A percentile compares a stretch with the other conserved stretches of the same genome.
phyloP scores from a whole-genome alignment of 768 basidiomycete genomes.

The Pleurotus sapidus region DNA sequence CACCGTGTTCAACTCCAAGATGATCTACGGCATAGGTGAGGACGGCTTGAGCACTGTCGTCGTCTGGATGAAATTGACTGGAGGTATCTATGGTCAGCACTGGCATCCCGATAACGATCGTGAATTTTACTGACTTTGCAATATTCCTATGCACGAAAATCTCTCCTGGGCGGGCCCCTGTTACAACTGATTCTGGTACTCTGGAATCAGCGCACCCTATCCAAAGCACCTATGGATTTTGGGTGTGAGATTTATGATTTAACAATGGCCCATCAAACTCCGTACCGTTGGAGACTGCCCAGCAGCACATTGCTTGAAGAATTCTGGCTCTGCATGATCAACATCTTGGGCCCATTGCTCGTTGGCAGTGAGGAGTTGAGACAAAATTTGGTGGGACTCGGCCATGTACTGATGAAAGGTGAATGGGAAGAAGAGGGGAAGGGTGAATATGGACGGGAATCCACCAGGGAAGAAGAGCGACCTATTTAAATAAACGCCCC shows the following conservation, averaged over 20 bases:
- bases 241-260: neutral
- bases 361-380: conserved; percentile 30
- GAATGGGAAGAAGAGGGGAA: neutral
- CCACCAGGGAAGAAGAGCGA: neutral
- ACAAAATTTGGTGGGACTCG: neutral
- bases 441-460: neutral
- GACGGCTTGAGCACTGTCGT: conserved; percentile 57
- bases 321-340: conserved; percentile 38
- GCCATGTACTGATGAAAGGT: neutral
- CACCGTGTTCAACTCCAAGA: conserved; percentile 61
- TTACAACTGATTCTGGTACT: conserved; percentile 61
- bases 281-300: conserved; percentile 52
- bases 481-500: neutral
- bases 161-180: conserved; percentile 52
- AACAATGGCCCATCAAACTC: neutral
- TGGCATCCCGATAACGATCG: too few species aligned
- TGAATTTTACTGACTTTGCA: conserved; percentile 48
- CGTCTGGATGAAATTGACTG: conserved; percentile 59
- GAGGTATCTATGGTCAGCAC: neutral
- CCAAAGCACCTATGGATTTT: conserved; percentile 45
- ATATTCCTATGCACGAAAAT: conserved; percentile 70
- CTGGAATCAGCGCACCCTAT: conserved; percentile 66
- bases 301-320: conserved; percentile 46
- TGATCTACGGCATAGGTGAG: conserved; percentile 54
- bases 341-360: conserved; percentile 53